phyloP scores from a whole-genome alignment of 768 basidiomycete species.

The Termitomyces sp. region DNA sequence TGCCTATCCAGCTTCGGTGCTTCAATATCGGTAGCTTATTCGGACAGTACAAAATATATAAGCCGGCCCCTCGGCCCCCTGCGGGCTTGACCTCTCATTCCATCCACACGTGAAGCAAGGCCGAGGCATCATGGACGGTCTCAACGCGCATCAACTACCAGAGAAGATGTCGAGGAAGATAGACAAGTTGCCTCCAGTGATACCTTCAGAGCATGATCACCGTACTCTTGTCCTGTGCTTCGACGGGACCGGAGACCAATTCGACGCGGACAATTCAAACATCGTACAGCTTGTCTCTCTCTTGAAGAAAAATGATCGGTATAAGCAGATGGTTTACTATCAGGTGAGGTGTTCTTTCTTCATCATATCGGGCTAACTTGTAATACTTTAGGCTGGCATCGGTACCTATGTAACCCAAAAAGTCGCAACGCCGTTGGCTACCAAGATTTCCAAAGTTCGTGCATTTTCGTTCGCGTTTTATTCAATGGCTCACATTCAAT shows the following conservation, averaged over 20 bases:
- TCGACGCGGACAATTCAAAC: constrained; percentile 49
- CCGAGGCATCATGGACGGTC: not conserved
- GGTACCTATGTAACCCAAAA: constrained; percentile 42
- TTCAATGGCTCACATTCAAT: not conserved
- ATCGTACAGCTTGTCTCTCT: constrained; percentile 44
- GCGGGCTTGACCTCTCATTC: not conserved
- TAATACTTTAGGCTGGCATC: constrained; percentile 35
- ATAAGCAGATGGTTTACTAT: constrained; percentile 54
- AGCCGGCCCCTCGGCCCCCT: not conserved
- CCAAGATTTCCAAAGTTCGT: constrained; percentile 33
- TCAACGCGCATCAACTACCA: not conserved
- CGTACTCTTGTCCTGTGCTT: constrained; percentile 50
- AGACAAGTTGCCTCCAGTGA: constrained; percentile 20
- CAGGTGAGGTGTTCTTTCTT: constrained; percentile 27
- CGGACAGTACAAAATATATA: not conserved
- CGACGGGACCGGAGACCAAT: constrained; percentile 52
- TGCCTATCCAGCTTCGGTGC: not conserved
- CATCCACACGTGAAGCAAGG: too few species aligned
- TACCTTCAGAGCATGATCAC: constrained; percentile 33
- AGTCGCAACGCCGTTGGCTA: constrained; percentile 27
- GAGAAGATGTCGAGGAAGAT: constrained; percentile 1
- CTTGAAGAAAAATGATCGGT: constrained; percentile 45
- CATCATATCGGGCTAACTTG: not conserved
- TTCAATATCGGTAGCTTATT: not conserved
- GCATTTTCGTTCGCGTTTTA: too few species aligned